Evolutionary conservation across 345 rosid species (phyloP).

Genomic region (Eucalyptus sp.): DNA sequence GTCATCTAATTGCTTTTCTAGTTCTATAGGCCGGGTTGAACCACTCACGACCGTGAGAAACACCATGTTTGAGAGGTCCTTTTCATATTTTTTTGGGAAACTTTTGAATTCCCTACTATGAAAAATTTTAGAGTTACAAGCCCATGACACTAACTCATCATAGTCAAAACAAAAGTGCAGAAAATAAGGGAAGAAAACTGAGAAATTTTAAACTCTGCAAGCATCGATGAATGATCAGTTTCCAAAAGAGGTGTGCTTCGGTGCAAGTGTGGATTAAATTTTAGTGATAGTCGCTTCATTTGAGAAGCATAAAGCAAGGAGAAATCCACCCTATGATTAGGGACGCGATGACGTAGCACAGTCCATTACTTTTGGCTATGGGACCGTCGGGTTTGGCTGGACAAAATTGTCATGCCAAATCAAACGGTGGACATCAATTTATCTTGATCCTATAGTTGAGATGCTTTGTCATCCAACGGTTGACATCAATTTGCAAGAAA

Average conservation of each 20-base stretch:
- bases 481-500: too few species aligned
- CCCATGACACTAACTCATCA: neutral
- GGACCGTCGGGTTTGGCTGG: too few species aligned
- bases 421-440: too few species aligned
- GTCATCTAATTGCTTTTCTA: fast-evolving
- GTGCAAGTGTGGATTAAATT: neutral
- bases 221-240: neutral
- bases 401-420: too few species aligned
- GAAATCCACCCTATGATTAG: too few species aligned
- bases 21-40: neutral
- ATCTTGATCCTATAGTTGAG: too few species aligned
- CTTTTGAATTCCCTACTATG: neutral
- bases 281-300: too few species aligned
- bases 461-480: too few species aligned
- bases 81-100: neutral
- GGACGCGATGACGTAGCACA: too few species aligned
- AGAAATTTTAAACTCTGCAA: neutral
- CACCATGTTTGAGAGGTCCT: fast-evolving
- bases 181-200: neutral
- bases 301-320: too few species aligned
- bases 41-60: neutral
- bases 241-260: neutral
- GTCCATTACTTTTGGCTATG: too few species aligned
- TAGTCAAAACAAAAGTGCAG: neutral
- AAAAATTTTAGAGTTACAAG: neutral